A percentile compares a stretch with the other conserved stretches of the same genome.
phyloP scores from a whole-genome alignment of 2,329 filamentous ascomycete genomes.

The Xylaria sp. region DNA sequence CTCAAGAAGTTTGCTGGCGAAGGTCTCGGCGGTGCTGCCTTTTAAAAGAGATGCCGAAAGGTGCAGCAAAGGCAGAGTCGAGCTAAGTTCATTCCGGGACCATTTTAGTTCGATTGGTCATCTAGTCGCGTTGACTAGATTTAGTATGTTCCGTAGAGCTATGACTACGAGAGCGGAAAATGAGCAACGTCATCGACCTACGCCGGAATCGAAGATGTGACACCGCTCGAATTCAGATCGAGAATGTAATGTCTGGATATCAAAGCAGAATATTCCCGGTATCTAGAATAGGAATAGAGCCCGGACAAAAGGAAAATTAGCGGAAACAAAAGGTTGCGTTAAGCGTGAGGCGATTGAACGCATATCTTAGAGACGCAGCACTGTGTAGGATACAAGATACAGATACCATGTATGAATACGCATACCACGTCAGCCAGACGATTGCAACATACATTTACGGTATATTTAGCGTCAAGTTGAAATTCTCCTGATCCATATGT shows the following conservation, averaged over 20 bases:
- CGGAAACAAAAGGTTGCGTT: neutral
- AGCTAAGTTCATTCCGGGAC: neutral
- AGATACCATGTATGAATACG: neutral
- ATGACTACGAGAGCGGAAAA: neutral
- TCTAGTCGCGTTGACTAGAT: neutral
- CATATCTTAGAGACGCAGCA: neutral
- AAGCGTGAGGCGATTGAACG: neutral
- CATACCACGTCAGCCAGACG: neutral
- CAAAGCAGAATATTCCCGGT: neutral
- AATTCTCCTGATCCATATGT: neutral
- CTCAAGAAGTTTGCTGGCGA: conserved; percentile 68
- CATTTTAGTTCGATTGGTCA: neutral
- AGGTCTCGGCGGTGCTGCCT: conserved; percentile 65
- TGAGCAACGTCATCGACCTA: neutral
- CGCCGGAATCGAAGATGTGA: neutral
- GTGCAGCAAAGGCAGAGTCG: neutral
- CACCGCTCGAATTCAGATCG: neutral
- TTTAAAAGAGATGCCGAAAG: conserved; percentile 50
- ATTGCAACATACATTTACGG: conserved; percentile 11
- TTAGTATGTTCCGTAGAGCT: neutral
- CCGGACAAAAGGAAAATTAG: neutral
- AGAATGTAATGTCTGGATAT: neutral
- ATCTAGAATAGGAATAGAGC: neutral
- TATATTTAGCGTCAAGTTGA: neutral
- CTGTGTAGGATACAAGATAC: neutral